These are phyloP conservation scores for Hyphopichia homilentoma DNA, from an alignment of 805 yeast genomes.

Conservation along the genomic window DNA sequence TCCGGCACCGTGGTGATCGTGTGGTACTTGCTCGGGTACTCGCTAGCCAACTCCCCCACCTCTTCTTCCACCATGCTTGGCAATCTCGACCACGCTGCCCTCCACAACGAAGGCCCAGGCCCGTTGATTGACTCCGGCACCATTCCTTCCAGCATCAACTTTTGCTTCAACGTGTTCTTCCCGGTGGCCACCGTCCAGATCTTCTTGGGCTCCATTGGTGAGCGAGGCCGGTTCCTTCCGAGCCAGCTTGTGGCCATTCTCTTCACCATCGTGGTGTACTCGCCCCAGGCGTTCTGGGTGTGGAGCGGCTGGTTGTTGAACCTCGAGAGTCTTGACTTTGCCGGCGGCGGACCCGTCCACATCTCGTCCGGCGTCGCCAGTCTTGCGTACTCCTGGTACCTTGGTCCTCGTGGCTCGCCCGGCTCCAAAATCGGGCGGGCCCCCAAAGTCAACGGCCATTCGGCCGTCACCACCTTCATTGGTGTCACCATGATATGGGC, in stretches of 20 bases:
- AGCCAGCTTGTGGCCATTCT: constrained; percentile 36
- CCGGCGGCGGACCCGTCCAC: constrained; percentile 51
- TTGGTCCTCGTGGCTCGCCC: constrained; percentile 36
- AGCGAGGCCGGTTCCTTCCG: constrained; percentile 40
- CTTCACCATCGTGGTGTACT: constrained; percentile 43
- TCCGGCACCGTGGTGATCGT: constrained; percentile 34
- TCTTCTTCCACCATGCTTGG: constrained; percentile 28
- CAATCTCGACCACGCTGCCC: constrained; percentile 37
- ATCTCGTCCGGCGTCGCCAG: constrained; percentile 43
- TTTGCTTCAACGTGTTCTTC: constrained; percentile 42
- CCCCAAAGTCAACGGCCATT: constrained; percentile 26
- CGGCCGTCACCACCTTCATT: constrained; percentile 33
- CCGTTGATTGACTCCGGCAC: constrained; percentile 43
- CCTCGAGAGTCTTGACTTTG: constrained; percentile 45
- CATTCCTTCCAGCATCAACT: constrained; percentile 45
- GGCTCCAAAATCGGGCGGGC: constrained; percentile 21
- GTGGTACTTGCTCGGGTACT: constrained; percentile 47
- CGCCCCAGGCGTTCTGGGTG: constrained; percentile 45
- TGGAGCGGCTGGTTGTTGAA: constrained; percentile 47
- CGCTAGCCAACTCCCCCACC: constrained; percentile 37
- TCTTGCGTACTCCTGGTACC: constrained; percentile 36
- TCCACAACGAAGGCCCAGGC: constrained; percentile 33
- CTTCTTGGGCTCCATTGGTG: constrained; percentile 42
- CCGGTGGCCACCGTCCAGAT: constrained; percentile 49
- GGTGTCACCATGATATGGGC: constrained; percentile 47